Percentiles rank a stretch among this genome's conserved stretches.
phyloP scores from a whole-genome alignment of 1,284 basidiomycete genomes.

The Ceratobasidium sp. region DNA sequence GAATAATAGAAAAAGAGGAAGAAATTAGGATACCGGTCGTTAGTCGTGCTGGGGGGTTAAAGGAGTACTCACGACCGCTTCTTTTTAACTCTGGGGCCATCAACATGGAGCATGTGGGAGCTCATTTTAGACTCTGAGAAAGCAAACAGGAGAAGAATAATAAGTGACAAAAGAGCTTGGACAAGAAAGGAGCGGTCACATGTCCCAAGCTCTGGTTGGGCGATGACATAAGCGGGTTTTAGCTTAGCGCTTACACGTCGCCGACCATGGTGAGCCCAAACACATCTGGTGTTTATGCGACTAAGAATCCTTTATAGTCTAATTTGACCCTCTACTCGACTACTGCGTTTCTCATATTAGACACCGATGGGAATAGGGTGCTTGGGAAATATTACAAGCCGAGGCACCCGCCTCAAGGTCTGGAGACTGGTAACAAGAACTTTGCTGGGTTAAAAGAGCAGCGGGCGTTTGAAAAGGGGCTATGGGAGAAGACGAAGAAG shows the following conservation, averaged over 20 bases:
- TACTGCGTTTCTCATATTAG: slow-evolving; percentile 90
- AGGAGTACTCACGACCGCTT: slow-evolving; percentile 39
- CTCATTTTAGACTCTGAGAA: background rate
- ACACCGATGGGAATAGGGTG: slow-evolving; percentile 93
- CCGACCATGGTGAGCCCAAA: slow-evolving; percentile 33
- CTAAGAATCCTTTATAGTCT: slow-evolving; percentile 56
- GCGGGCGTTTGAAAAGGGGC: slow-evolving; percentile 92
- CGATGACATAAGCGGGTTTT: background rate
- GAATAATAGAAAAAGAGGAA: background rate
- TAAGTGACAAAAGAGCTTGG: slow-evolving; percentile 14
- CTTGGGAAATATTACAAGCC: slow-evolving; percentile 95
- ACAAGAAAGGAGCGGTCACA: slow-evolving; percentile 18
- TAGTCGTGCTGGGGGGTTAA: slow-evolving; percentile 14
- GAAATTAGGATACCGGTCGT: slow-evolving; percentile 17
- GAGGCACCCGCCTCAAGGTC: slow-evolving; percentile 68
- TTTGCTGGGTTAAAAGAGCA: slow-evolving; percentile 89
- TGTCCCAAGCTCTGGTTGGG: background rate
- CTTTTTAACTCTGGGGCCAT: slow-evolving; percentile 35
- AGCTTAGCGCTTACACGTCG: slow-evolving; percentile 11
- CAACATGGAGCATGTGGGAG: slow-evolving; percentile 31
- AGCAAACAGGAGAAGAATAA: background rate
- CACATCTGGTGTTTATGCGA: background rate
- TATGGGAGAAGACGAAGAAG: slow-evolving; percentile 96
- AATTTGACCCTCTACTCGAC: slow-evolving; percentile 91
- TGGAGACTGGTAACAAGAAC: slow-evolving; percentile 69